Evolutionary conservation across 2,329 filamentous ascomycete species (phyloP).

Genomic region (Talaromyces marneffei): DNA sequence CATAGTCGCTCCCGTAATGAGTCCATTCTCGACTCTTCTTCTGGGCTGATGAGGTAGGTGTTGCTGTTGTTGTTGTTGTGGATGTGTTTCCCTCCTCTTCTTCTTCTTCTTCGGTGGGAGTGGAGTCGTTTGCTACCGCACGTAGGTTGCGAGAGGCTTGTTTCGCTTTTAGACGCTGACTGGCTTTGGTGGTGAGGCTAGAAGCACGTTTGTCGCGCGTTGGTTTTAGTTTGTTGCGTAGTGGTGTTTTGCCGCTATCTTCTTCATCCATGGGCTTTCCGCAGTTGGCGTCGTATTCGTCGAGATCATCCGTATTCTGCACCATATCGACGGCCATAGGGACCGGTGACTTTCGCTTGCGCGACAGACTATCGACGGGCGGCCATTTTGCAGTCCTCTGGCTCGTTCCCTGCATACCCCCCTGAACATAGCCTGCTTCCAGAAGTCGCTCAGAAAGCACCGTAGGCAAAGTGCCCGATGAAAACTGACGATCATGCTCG

Average conservation of each 20-base stretch:
- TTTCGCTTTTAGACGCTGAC: slow-evolving; percentile 15
- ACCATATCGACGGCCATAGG: not conserved
- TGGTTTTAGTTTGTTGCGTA: slow-evolving; percentile 5
- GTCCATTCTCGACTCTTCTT: slow-evolving; percentile 5
- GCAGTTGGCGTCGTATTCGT: slow-evolving; percentile 7
- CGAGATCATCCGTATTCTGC: not conserved
- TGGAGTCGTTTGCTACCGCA: not conserved
- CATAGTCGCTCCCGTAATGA: slow-evolving; percentile 17
- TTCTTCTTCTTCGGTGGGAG: slow-evolving; percentile 6
- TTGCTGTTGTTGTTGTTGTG: not conserved
- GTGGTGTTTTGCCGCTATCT: not conserved
- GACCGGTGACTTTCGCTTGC: slow-evolving; percentile 28
- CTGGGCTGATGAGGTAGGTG: not conserved
- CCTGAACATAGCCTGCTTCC: slow-evolving; percentile 16
- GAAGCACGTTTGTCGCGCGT: slow-evolving; percentile 13
- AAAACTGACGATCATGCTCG: slow-evolving; percentile 26
- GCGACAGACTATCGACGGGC: slow-evolving; percentile 28
- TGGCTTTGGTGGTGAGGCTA: slow-evolving; percentile 15
- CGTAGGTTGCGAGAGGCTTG: slow-evolving; percentile 15
- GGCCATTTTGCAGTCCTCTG: slow-evolving; percentile 16
- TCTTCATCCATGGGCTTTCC: not conserved
- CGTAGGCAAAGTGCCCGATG: slow-evolving; percentile 39
- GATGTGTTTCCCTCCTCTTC: slow-evolving; percentile 17
- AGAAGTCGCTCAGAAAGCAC: slow-evolving; percentile 44
- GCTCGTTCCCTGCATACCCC: not conserved